These are phyloP conservation scores for Tephrocybe sp. DNA, from an alignment of 768 basidiomycete species.

Conservation along the genomic window DNA sequence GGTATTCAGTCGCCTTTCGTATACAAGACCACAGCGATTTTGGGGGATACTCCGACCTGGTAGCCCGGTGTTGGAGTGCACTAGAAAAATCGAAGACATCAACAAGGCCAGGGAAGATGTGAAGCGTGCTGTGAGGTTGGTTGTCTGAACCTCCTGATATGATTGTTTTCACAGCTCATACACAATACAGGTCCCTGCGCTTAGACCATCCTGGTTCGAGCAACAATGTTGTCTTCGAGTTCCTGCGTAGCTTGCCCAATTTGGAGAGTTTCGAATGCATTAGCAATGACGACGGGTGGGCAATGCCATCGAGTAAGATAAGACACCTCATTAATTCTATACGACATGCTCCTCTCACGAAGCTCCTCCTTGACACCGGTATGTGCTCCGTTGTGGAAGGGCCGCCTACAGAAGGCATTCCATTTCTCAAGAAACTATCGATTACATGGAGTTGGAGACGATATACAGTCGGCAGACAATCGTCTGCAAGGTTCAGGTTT, in stretches of 20 bases:
- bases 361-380: not conserved
- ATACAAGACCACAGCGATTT: not conserved
- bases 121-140: not conserved
- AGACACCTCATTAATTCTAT: not conserved
- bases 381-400: not conserved
- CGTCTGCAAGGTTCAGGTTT: too few species aligned
- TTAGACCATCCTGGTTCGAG: too few species aligned
- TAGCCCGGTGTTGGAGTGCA: conserved; percentile 56
- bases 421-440: not conserved
- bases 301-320: too few species aligned
- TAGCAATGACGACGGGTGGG: too few species aligned
- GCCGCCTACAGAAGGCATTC: not conserved
- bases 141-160: not conserved
- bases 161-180: not conserved
- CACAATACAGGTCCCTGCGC: not conserved
- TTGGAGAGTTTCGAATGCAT: not conserved
- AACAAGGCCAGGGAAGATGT: not conserved
- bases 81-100: too few species aligned
- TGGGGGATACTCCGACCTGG: too few species aligned
- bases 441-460: not conserved
- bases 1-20: not conserved
- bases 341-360: not conserved
- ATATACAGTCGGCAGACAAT: not conserved
- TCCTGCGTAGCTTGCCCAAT: not conserved
- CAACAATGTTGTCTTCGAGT: not conserved